These are phyloP conservation scores for Ophiobolus disseminans DNA, from an alignment of 2,329 filamentous ascomycete species.

Conservation along the genomic window DNA sequence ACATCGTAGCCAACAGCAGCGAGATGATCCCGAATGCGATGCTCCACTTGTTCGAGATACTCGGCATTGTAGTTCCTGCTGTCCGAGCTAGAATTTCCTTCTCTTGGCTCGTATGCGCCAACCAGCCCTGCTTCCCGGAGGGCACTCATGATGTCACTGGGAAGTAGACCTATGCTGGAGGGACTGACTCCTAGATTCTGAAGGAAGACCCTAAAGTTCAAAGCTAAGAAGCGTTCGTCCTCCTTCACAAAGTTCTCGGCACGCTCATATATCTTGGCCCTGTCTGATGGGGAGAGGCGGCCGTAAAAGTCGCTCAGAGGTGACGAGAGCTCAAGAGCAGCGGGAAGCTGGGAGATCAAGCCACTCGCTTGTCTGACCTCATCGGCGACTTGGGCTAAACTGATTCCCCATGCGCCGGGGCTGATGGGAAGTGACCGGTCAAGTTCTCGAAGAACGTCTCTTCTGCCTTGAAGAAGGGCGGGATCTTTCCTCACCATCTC, in stretches of 20 bases:
- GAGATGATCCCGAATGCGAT: slow-evolving; percentile 17
- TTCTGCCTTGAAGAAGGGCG: slow-evolving; percentile 3
- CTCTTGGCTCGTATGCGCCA: slow-evolving; percentile 15
- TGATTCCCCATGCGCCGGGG: slow-evolving; percentile 23
- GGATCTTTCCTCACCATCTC: slow-evolving; percentile 17
- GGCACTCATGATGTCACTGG: slow-evolving; percentile 34
- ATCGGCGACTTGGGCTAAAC: slow-evolving; percentile 11
- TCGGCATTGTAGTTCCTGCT: slow-evolving; percentile 8
- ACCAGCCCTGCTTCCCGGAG: slow-evolving; percentile 30
- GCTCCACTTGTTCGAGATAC: slow-evolving; percentile 29
- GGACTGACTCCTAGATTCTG: slow-evolving; percentile 22
- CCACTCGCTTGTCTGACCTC: slow-evolving; percentile 13
- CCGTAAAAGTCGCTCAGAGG: slow-evolving; percentile 33
- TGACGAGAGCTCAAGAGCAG: background rate
- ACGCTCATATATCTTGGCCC: slow-evolving; percentile 20
- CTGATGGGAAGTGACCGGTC: slow-evolving; percentile 14
- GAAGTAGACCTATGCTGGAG: slow-evolving; percentile 22
- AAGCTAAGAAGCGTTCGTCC: slow-evolving; percentile 17
- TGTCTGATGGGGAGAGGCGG: slow-evolving; percentile 18
- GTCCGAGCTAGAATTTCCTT: background rate
- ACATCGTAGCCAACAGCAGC: slow-evolving; percentile 15
- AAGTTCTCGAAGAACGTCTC: slow-evolving; percentile 8
- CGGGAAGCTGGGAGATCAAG: background rate
- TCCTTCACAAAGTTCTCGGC: slow-evolving; percentile 23
- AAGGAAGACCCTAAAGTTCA: slow-evolving; percentile 18